phyloP scores from a whole-genome alignment of 2,329 filamentous ascomycete species.

The Botrytis galanthina region DNA sequence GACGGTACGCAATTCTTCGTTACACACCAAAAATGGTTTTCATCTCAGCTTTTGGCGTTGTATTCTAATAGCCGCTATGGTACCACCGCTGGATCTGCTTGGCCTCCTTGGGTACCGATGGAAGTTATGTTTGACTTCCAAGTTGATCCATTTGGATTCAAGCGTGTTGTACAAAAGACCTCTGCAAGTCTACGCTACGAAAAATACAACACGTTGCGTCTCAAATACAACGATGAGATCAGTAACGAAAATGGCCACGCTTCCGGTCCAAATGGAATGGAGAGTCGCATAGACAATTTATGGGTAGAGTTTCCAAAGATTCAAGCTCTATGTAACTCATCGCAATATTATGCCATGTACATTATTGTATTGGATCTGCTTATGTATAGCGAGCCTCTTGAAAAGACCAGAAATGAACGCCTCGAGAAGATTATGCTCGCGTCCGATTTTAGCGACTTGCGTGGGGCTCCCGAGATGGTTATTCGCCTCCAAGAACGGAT shows the following conservation, averaged over 20 bases:
- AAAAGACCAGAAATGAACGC: conserved; percentile 94
- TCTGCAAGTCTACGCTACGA: conserved; percentile 93
- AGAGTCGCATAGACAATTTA: conserved; percentile 89
- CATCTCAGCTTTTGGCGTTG: conserved; percentile 79
- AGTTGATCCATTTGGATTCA: conserved; percentile 94
- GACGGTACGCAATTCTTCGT: conserved; percentile 99
- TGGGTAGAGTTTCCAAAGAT: conserved; percentile 96
- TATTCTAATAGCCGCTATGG: conserved; percentile 95
- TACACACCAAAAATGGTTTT: conserved; percentile 87
- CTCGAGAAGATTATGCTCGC: conserved; percentile 98
- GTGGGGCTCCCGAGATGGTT: conserved; percentile 91
- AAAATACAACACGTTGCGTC: conserved; percentile 93
- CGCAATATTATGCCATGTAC: conserved; percentile 97
- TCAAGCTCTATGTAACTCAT: conserved; percentile 92
- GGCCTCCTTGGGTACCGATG: conserved; percentile 98
- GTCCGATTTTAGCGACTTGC: conserved; percentile 95
- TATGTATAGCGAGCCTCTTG: conserved; percentile 91
- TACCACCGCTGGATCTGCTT: conserved; percentile 76
- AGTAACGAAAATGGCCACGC: conserved; percentile 54
- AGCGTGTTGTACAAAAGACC: conserved; percentile 92
- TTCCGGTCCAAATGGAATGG: conserved; percentile 55
- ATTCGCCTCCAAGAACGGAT: conserved; percentile 88
- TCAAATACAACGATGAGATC: conserved; percentile 97
- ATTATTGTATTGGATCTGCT: conserved; percentile 95
- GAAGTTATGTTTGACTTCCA: conserved; percentile 98